Base-by-base conservation (phyloP, 768 basidiomycete genomes). In the Bullera alba region DNA sequence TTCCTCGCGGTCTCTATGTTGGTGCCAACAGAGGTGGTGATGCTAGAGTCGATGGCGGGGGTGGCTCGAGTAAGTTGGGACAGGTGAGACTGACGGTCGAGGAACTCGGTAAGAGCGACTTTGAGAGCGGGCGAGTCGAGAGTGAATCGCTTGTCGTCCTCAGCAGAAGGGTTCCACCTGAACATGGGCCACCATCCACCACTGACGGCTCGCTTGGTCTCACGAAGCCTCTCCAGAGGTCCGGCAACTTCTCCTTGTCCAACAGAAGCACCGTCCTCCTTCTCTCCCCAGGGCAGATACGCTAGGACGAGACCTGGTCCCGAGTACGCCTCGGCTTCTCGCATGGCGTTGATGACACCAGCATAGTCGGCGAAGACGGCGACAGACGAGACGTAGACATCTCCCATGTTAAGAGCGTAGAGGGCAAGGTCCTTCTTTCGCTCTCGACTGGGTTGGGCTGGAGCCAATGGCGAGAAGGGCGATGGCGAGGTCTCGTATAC, bases 371-470 rank as follows among this genome's bases (percentile, higher is more conserved):
- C 87, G 75, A 93, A 97, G 52, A 96, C 84, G 3, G 95, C 95
- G 29, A 93, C 80, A 63, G 87, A 90, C 7, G 92, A 91, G 48
- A 95, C 95, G 69, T 87, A 99, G 52, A 91, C 89, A 67, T 91
- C 86, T 10, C 93, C 93, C 71, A 95, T 86, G 75, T 95, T 97
- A 86, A 97, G 91, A 22, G 93, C 95, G 65, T 99, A 99, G 43
- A 99, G 77, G 2, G 93, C 95, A 44, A 92, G 86, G 72, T 99
- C 95, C 65, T 90, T 92, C 75, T 96, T 96, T 50, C 90, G 79
- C 53, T 87, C 82, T 54, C 79, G 78, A 25, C 50, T 35, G 15
- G 53, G 47, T 42, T 63, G 56, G 38, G 58, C 46, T 8, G 58
- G 54, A 26, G 60, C 60, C 39, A 56, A 56, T 65, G 83, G 81